Base-by-base conservation (phyloP, 2,329 filamentous ascomycete genomes). In the Aspergillus quadrilineatus region DNA sequence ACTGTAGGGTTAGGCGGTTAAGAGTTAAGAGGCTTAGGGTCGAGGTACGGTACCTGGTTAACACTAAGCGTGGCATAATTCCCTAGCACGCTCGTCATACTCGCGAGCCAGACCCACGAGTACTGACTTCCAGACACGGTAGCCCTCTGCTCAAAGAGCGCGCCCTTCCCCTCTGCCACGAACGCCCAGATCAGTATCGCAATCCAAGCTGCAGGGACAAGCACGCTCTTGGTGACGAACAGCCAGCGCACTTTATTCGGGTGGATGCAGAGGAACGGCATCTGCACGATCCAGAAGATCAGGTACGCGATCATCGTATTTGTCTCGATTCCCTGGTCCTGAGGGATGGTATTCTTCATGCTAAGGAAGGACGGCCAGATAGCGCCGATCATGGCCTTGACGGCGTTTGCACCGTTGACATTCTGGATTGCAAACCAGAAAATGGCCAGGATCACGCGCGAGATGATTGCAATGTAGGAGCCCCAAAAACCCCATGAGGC, bases 351-450 rank as follows among this genome's bases (percentile, higher is more conserved):
- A 56, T 78, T 77, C 8, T 63, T 60, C n/a, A 78, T 50, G 1
- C 60, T 58, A 44, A 69, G 60, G 53, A 70, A 78, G 12, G 70
- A 73, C 2, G 76, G 75, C 76, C 75, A 79, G 60, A 85, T 84
- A 1, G 82, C 81, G 6, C 77, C 76, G 12, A 84, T 71, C 71
- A 82, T 82, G 43, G 80, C 78, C 4, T 73, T 72, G 7, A 83
- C 74, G 0, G 77, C 75, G 55, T 82, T 81, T 0, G 81, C 84
- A 0, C 86, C 85, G 60, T 86, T 86, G 58, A 84, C 83, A 41
- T 82, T 84, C 62, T 88, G 85, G 46, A 89, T 86, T 0, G 85
- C 84, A 52, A 88, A 84, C 87, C 82, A 85, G 69, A 85, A 83
- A 15, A 84, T 67, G 4, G 81, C 82, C 3, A 84, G 76, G 55